Evolutionary conservation across 176 grass and related monocot genomes (phyloP).

Genomic region (Miscanthus lutarioriparius): DNA sequence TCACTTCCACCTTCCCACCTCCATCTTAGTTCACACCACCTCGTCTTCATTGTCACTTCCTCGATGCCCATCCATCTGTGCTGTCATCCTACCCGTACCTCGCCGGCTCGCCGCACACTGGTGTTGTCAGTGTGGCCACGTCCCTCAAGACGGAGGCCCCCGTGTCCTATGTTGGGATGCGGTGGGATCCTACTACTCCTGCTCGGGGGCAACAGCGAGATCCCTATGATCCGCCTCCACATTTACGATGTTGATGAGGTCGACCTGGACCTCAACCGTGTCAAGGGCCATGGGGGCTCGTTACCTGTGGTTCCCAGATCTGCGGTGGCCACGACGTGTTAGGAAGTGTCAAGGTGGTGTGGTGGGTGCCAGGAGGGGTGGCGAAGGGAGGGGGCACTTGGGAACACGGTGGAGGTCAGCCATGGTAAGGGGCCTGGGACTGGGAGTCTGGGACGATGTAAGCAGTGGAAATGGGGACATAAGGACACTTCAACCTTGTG

Average conservation of each 20-base stretch:
- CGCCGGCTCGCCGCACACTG: not conserved
- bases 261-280: not conserved
- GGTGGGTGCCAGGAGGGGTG: not conserved
- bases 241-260: not conserved
- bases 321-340: not conserved
- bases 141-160: not conserved
- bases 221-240: not conserved
- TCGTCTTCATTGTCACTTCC: not conserved
- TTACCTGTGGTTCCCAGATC: not conserved
- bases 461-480: too few relatives aligned
- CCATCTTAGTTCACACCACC: not conserved
- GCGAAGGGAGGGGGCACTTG: not conserved
- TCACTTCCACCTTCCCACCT: not conserved
- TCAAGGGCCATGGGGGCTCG: not conserved
- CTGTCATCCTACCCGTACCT: not conserved
- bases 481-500: not conserved
- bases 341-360: not conserved
- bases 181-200: not conserved
- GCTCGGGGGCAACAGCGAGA: not conserved
- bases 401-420: not conserved
- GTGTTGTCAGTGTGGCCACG: not conserved
- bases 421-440: not conserved
- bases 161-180: not conserved
- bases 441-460: not conserved
- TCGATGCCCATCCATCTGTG: not conserved